Conservation (phyloP, 1,139 yeast genomes). For the Debaryomyces udenii region DNA sequence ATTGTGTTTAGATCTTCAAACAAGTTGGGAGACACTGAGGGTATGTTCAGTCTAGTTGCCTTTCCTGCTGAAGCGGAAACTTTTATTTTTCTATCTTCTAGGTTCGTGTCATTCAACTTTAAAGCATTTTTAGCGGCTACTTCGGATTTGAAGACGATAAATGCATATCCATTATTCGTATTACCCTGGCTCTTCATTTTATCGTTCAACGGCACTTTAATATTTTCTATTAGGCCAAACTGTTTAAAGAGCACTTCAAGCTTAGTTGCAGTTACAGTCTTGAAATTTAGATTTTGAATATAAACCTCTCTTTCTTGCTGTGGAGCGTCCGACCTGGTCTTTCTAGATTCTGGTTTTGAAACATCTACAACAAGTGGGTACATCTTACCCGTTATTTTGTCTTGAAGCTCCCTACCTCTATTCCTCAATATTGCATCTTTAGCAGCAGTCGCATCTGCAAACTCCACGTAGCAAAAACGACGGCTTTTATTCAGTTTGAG, state of each 20-base stretch:
- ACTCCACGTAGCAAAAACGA: slow-evolving; percentile 79
- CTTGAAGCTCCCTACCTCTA: slow-evolving; percentile 37
- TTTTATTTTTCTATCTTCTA: slow-evolving; percentile 47
- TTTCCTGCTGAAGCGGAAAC: slow-evolving; percentile 34
- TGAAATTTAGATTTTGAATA: slow-evolving; percentile 54
- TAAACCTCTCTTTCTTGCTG: slow-evolving; percentile 59
- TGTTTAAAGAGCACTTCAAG: slow-evolving; percentile 29
- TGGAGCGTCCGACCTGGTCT: slow-evolving; percentile 39
- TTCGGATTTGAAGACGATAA: slow-evolving; percentile 45
- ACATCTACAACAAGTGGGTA: slow-evolving; percentile 55
- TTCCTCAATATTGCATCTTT: slow-evolving; percentile 44
- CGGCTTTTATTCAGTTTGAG: slow-evolving; percentile 58
- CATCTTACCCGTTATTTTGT: slow-evolving; percentile 22
- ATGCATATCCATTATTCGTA: slow-evolving; percentile 58
- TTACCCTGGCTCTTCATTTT: slow-evolving; percentile 30
- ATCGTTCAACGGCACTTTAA: slow-evolving; percentile 51
- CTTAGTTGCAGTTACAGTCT: slow-evolving; percentile 25
- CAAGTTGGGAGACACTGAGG: slow-evolving; percentile 13
- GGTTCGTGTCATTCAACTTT: slow-evolving; percentile 31
- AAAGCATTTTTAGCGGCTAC: slow-evolving; percentile 47
- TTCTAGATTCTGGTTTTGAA: slow-evolving; percentile 50
- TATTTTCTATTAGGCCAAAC: slow-evolving; percentile 47
- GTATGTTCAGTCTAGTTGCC: slow-evolving; percentile 14
- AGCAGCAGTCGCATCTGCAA: slow-evolving; percentile 48
- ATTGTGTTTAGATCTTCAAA: slow-evolving; percentile 38